These are phyloP conservation scores for Macrolepiota fuliginosa DNA, from an alignment of 768 basidiomycete species.

Conservation along the genomic window DNA sequence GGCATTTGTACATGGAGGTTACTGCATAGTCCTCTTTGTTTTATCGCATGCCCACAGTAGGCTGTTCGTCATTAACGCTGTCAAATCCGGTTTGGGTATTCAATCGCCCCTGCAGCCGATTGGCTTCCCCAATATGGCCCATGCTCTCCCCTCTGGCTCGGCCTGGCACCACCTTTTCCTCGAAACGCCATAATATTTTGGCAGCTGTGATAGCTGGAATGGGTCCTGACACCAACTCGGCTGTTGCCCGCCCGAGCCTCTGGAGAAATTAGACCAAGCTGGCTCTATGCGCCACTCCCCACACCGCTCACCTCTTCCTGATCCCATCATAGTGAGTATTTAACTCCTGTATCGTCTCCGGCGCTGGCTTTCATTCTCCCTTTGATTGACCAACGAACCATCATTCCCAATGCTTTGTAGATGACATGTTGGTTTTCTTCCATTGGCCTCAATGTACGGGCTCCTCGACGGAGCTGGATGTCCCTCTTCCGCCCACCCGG, in stretches of 20 bases:
- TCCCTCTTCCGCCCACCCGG: background rate
- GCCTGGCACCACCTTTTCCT: background rate
- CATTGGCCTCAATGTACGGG: too few relatives aligned
- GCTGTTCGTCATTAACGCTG: background rate
- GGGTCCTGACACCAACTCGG: background rate
- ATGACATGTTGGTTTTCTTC: too few relatives aligned
- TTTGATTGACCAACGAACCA: background rate
- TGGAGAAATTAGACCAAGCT: background rate
- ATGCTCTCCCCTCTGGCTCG: background rate
- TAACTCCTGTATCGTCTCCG: background rate
- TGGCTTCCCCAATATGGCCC: background rate
- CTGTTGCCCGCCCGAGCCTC: background rate
- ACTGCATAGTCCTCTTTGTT: background rate
- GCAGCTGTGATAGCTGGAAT: background rate
- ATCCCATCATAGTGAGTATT: background rate
- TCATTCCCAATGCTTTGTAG: background rate
- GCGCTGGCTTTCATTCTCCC: background rate
- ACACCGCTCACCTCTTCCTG: background rate
- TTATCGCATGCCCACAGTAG: background rate
- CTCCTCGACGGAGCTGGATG: background rate
- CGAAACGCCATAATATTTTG: background rate
- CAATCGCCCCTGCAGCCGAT: background rate
- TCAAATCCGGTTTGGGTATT: background rate
- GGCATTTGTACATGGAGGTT: background rate
- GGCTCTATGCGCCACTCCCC: background rate